A percentile compares a stretch with the other conserved stretches of the same genome.
Evolutionary conservation across 2,329 filamentous ascomycete species (phyloP).

Genomic region (Teratosphaeria destructans): DNA sequence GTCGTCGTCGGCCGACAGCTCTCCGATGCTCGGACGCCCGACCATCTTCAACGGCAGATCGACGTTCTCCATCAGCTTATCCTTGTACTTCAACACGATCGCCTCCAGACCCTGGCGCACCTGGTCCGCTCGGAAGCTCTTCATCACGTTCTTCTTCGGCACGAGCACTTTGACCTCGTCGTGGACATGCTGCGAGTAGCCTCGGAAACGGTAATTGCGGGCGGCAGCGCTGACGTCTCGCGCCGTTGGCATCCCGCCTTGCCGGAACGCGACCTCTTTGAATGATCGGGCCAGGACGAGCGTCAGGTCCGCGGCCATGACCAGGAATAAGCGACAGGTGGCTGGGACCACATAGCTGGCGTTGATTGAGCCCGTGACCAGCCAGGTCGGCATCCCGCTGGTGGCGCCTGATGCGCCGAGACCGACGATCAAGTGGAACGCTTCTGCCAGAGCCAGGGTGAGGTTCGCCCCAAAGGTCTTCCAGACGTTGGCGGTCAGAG

Average conservation of each 20-base stretch:
- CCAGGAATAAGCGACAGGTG: slow-evolving; percentile 24
- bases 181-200: slow-evolving; percentile 13
- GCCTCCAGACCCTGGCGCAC: slow-evolving; percentile 10
- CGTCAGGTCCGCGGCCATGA: slow-evolving; percentile 25
- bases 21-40: not conserved
- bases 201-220: slow-evolving; percentile 10
- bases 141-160: slow-evolving; percentile 9
- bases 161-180: slow-evolving; percentile 11
- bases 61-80: slow-evolving; percentile 12
- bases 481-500: slow-evolving; percentile 14
- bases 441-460: slow-evolving; percentile 10
- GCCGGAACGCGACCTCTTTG: slow-evolving; percentile 12
- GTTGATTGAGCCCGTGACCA: slow-evolving; percentile 16
- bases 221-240: slow-evolving; percentile 13
- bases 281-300: slow-evolving; percentile 24
- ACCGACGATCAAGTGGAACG: slow-evolving; percentile 9
- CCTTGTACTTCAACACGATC: slow-evolving; percentile 12
- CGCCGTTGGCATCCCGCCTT: slow-evolving; percentile 10
- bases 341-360: slow-evolving; percentile 20
- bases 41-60: slow-evolving; percentile 5
- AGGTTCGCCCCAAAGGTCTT: slow-evolving; percentile 8
- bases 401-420: slow-evolving; percentile 14
- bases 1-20: slow-evolving; percentile 1
- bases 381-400: slow-evolving; percentile 19
- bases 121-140: slow-evolving; percentile 10